phyloP scores from a whole-genome alignment of 176 grass and related monocot genomes.

The Cenchrus fungigraminus region DNA sequence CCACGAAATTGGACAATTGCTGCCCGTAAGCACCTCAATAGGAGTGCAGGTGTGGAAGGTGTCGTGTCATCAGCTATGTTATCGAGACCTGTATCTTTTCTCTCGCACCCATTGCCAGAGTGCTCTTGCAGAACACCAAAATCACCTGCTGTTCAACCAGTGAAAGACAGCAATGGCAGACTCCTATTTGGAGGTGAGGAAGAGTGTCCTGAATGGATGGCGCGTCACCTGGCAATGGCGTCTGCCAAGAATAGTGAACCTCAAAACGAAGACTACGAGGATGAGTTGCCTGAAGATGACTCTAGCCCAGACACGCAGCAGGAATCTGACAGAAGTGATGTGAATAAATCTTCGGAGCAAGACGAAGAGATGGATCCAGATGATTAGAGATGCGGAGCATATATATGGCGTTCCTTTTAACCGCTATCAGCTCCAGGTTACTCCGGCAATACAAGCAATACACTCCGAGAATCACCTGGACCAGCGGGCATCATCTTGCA shows the following conservation, averaged over 20 bases:
- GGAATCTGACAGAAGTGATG: slow-evolving; percentile 70
- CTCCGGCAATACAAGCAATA: slow-evolving; percentile 2
- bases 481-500: not conserved
- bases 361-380: slow-evolving; percentile 98
- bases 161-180: slow-evolving; percentile 41
- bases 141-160: slow-evolving; percentile 25
- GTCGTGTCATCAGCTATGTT: slow-evolving; percentile 52
- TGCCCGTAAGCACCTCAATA: slow-evolving; percentile 80
- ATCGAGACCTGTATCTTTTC: slow-evolving; percentile 79
- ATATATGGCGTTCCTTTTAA: slow-evolving; percentile 30
- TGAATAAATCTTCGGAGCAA: slow-evolving; percentile 67
- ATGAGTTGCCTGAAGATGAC: slow-evolving; percentile 72
- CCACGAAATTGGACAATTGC: slow-evolving; percentile 82
- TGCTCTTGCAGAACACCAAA: slow-evolving; percentile 72
- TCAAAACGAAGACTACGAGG: slow-evolving; percentile 74
- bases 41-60: slow-evolving; percentile 58
- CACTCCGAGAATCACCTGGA: slow-evolving; percentile 22
- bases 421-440: slow-evolving; percentile 41
- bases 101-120: slow-evolving; percentile 78
- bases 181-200: slow-evolving; percentile 63
- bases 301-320: slow-evolving; percentile 36
- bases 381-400: slow-evolving; percentile 56
- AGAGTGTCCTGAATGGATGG: slow-evolving; percentile 82
- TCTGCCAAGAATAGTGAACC: slow-evolving; percentile 50
- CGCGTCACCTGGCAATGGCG: slow-evolving; percentile 31